Conservation (phyloP, 352 stramenopile species). For the Phytopythium montanum region DNA sequence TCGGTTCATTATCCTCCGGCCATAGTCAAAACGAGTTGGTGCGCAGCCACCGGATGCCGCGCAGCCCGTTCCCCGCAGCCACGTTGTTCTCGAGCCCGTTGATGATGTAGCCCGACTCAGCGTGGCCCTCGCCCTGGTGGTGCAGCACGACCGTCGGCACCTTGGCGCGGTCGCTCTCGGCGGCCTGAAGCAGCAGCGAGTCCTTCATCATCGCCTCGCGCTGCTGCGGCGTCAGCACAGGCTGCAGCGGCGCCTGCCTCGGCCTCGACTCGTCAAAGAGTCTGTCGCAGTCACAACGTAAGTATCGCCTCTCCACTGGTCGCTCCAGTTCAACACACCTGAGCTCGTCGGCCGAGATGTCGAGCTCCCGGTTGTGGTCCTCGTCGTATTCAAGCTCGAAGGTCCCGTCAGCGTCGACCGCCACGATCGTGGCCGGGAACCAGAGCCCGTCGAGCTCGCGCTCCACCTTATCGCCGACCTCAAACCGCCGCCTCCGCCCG, state of each 20-base stretch:
- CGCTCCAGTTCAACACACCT: constrained; percentile 7
- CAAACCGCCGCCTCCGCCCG: constrained; percentile 14
- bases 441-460: constrained; percentile 71
- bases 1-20: neutral
- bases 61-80: constrained; percentile 68
- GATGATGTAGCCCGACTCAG: constrained; percentile 74
- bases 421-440: constrained; percentile 68
- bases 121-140: constrained; percentile 64
- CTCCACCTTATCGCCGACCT: constrained; percentile 50
- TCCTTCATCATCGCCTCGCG: constrained; percentile 44
- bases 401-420: constrained; percentile 38
- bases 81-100: constrained; percentile 85
- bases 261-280: constrained; percentile 3
- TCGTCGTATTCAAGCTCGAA: constrained; percentile 82
- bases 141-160: constrained; percentile 69
- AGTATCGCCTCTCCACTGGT: neutral
- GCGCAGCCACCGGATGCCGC: constrained; percentile 75
- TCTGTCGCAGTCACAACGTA: neutral
- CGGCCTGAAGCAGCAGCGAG: constrained; percentile 50
- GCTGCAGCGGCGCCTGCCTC: constrained; percentile 3
- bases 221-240: constrained; percentile 29
- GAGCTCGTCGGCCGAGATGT: constrained; percentile 52
- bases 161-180: constrained; percentile 72
- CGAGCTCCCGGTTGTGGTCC: constrained; percentile 63
- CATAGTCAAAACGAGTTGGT: constrained; percentile 61